Evolutionary conservation across 23 red algal species (phyloP).

Genomic region (Rhodosorus marinus): DNA sequence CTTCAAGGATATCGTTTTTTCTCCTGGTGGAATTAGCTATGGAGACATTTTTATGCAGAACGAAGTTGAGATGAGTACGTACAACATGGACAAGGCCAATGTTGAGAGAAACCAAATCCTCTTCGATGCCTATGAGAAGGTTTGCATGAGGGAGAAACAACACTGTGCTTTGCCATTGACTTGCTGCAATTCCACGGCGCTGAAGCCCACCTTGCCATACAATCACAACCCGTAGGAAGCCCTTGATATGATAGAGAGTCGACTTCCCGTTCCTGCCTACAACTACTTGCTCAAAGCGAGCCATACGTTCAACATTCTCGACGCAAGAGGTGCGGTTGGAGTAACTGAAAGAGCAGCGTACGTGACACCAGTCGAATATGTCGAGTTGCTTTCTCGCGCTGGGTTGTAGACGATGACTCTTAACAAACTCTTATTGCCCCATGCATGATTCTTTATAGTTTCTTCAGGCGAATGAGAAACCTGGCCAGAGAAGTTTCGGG

Average conservation of each 20-base stretch:
- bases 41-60: conserved; percentile 82
- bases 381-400: too few species aligned
- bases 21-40: conserved; percentile 23
- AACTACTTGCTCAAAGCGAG: conserved; percentile 79
- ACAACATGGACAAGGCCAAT: conserved; percentile 82
- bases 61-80: conserved; percentile 93
- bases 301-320: conserved; percentile 90
- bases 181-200: too few species aligned
- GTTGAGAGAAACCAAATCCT: conserved; percentile 39
- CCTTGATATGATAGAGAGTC: conserved; percentile 31
- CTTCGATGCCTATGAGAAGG: conserved; percentile 71
- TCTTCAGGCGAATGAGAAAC: conserved; percentile 76
- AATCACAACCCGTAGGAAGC: conserved; percentile 45
- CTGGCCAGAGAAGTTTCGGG: conserved; percentile 74
- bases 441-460: too few species aligned
- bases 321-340: conserved; percentile 86
- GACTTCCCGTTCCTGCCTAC: conserved; percentile 79
- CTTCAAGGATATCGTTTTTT: conserved; percentile 91
- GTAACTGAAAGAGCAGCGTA: conserved; percentile 82
- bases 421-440: too few species aligned
- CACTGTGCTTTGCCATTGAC: too few species aligned
- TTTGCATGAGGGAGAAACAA: too few species aligned
- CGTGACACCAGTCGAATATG: too few species aligned
- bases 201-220: too few species aligned
- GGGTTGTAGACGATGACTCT: too few species aligned